Conservation (phyloP, 768 basidiomycete genomes). For the Inosperma sp. region DNA sequence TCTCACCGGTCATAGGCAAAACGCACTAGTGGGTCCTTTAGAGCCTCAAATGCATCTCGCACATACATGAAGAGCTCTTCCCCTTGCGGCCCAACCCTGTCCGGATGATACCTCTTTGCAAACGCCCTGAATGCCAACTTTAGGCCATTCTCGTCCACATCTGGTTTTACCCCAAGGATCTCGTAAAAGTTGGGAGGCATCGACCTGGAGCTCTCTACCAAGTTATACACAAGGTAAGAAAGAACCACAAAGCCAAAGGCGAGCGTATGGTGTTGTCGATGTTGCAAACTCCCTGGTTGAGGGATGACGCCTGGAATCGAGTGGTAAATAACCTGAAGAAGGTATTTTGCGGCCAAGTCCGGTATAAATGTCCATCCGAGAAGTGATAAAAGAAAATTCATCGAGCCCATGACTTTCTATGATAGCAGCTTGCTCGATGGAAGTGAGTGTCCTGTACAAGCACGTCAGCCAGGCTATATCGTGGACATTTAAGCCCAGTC, state of each 20-base stretch:
- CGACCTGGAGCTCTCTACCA: constrained; percentile 51
- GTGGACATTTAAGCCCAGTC: too few relatives aligned
- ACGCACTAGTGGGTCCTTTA: constrained; percentile 70
- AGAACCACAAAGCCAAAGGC: constrained; percentile 61
- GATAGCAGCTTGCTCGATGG: neutral
- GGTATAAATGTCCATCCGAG: constrained; percentile 68
- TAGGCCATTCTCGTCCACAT: constrained; percentile 61
- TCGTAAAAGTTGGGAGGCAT: constrained; percentile 76
- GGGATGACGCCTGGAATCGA: constrained; percentile 30
- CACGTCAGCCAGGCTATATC: too few relatives aligned
- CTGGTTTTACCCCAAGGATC: constrained; percentile 56
- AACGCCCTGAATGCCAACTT: constrained; percentile 74
- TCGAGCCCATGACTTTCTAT: constrained; percentile 18
- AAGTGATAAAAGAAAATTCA: constrained; percentile 30
- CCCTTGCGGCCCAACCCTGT: constrained; percentile 56
- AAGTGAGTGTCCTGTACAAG: too few relatives aligned
- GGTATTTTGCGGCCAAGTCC: constrained; percentile 50
- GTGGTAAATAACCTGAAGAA: constrained; percentile 45
- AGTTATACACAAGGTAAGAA: constrained; percentile 61
- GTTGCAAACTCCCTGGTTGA: constrained; percentile 38
- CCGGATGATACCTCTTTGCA: constrained; percentile 72
- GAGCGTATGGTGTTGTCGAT: constrained; percentile 56
- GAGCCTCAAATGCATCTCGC: constrained; percentile 69
- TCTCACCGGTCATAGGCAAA: constrained; percentile 84
- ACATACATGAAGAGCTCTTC: constrained; percentile 66